Evolutionary conservation across 2,329 filamentous ascomycete genomes (phyloP).

Genomic region (Penicillium concentricum): DNA sequence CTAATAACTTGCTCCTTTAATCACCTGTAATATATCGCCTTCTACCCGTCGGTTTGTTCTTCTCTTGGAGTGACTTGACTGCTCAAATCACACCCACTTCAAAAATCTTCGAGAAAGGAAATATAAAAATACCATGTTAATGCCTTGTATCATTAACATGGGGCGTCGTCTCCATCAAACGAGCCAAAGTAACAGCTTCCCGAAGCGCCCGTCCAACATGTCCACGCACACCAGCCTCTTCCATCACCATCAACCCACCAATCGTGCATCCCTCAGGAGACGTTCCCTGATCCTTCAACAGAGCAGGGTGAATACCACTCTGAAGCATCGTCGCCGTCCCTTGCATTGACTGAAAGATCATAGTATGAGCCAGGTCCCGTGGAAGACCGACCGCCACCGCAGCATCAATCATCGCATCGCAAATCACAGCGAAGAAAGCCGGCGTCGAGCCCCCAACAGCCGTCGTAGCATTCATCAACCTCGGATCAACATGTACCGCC

Average conservation of each 20-base stretch:
- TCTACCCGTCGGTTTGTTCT: too few species aligned
- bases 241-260: slow-evolving; percentile 59
- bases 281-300: slow-evolving; percentile 60
- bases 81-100: too few species aligned
- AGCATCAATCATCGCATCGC: slow-evolving; percentile 61
- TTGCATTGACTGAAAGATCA: slow-evolving; percentile 63
- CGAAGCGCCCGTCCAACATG: slow-evolving; percentile 56
- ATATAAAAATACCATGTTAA: neutral
- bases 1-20: too few species aligned
- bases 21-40: too few species aligned
- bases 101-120: too few species aligned
- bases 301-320: slow-evolving; percentile 58
- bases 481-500: slow-evolving; percentile 52
- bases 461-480: slow-evolving; percentile 57
- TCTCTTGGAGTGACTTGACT: too few species aligned
- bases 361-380: slow-evolving; percentile 57
- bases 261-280: slow-evolving; percentile 65
- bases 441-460: slow-evolving; percentile 62
- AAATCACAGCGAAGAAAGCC: slow-evolving; percentile 59
- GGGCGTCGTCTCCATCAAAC: slow-evolving; percentile 46
- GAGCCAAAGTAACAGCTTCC: slow-evolving; percentile 60
- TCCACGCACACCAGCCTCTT: slow-evolving; percentile 57
- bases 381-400: slow-evolving; percentile 63
- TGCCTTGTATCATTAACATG: slow-evolving; percentile 28
- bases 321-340: slow-evolving; percentile 60